Percentiles rank a stretch among this genome's conserved stretches.
Conservation (phyloP, 2,329 filamentous ascomycete species). For the Trichocomaceae sp. region DNA sequence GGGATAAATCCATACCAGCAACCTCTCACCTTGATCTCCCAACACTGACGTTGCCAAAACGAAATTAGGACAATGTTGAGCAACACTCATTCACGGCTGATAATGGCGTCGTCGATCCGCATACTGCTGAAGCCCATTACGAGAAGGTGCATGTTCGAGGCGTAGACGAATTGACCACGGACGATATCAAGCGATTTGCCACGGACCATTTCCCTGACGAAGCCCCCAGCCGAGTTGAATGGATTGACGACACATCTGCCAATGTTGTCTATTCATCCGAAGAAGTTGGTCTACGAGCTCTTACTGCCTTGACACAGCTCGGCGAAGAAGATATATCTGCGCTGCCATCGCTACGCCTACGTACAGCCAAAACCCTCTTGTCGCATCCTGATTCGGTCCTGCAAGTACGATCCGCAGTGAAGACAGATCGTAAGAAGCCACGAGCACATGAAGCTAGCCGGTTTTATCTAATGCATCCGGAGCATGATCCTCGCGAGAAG, state of each 20-base stretch:
- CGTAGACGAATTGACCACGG: conserved; percentile 72
- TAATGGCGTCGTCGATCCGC: conserved; percentile 22
- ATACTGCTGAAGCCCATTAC: conserved; percentile 29
- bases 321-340: conserved; percentile 37
- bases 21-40: not conserved
- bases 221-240: conserved; percentile 64
- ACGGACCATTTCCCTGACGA: conserved; percentile 57
- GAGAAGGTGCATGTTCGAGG: conserved; percentile 79
- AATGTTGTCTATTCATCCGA: conserved; percentile 69
- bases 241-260: conserved; percentile 89
- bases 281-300: conserved; percentile 48
- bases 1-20: not conserved
- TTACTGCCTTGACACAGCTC: conserved; percentile 43
- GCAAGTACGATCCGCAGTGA: conserved; percentile 65
- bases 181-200: conserved; percentile 71
- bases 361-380: conserved; percentile 63
- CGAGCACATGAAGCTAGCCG: conserved; percentile 75
- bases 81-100: conserved; percentile 11
- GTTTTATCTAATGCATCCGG: conserved; percentile 88
- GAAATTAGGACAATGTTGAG: conserved; percentile 19
- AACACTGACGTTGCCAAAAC: not conserved
- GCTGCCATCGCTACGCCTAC: conserved; percentile 55
- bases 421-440: conserved; percentile 69
- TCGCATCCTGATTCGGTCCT: conserved; percentile 63
- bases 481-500: conserved; percentile 74